Evolutionary conservation across 139 green algal genomes (phyloP), one percentile per base, ranked within the genome.

Genomic region (Tetradesmus obliquus): DNA sequence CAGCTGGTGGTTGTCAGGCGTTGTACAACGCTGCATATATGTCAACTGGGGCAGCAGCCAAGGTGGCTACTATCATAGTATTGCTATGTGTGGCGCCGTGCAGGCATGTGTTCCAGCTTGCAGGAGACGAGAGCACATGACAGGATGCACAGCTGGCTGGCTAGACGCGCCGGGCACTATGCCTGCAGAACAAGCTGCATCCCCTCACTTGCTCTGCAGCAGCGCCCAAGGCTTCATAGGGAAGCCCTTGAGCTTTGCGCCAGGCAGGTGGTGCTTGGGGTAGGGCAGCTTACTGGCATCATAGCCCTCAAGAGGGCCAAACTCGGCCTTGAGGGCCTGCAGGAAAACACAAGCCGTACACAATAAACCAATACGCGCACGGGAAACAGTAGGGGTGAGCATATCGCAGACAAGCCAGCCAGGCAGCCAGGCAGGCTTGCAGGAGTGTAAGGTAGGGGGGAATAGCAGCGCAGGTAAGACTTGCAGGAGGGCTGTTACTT

Each of bases 171-270:
- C 32, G 32, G 32, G 0, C 0, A 45, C 32, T 45, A 45, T 57
- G 9, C 79, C n/a, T 84, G 79, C 79, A 57, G 79, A 8, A 57
- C n/a, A 84, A n/a, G 20, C 74, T 32, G 74, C 15, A 54, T 20
- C 74, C 74, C 13, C 86, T 51, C 54, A 91, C 87, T 62, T 91
- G 87, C 87, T 91, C 9, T 91, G n/a, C 12, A 92, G 80, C n/a
- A 92, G 80, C 6, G 88, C 88, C 54, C 58, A 92, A 8, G 88
- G 88, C 79, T 92, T 92, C 57, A 92, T 87, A 10, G 88, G 79
- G 80, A 92, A 92, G 58, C 88, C 88, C 60, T 88, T 88, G 4
- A 92, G 55, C 60, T 62, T 91, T 45, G 74, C 87, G 13, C 87
- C 87, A 22, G 87, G 87, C 74, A 91, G 9, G 76, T 91, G 87